Base-by-base conservation (phyloP, 2,329 filamentous ascomycete species). In the Pyrenochaeta sp. region DNA sequence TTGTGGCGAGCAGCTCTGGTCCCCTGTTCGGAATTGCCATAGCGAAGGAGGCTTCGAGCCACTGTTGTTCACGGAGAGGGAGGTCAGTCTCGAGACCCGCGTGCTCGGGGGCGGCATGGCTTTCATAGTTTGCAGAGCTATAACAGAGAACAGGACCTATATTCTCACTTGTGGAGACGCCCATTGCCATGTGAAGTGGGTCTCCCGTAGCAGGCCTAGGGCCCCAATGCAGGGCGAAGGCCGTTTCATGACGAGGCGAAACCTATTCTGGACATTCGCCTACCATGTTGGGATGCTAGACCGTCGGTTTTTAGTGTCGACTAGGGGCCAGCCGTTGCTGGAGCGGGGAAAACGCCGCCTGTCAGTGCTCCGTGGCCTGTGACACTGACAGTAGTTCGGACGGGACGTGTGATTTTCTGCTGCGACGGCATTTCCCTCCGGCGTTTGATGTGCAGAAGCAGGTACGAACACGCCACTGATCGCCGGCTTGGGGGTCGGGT, bases 1-100 rank as follows among this genome's bases (percentile, higher is more conserved):
- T 58, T 29, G 68, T 60, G 26, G 44, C 62, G 15, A 63, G 38
- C 28, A 69, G 64, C 51, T 65, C 58, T 4, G 65, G 61, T n/a
- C 64, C 67, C 41, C 67, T 55, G 32, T 66, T 65, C n/a, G 61
- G 58, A 22, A 65, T 53, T 17, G 53, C 55, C 65, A 68, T 68
- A 14, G 24, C 55, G 47, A 22, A 39, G 37, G 27, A 41, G 17
- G 38, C 14, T 30, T 42, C 17, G 28, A 30, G 46, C 32, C 35
- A 35, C 32, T 14, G 30, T 23, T 27, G 23, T 40, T 35, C 41
- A 35, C 10, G 41, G 28, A 35, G 11, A 42, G 22, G 20, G 36
- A 28, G 38, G 41, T 28, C 35, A 39, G 43, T 29, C 44, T 47
- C 39, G 44, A 36, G 28, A 44, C 21, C 29, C 17, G 22, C 23